Percentiles rank a stretch among this genome's conserved stretches.
These are phyloP conservation scores for Cenchrus fungigraminus DNA, from an alignment of 176 grass and related monocot species.

Conservation along the genomic window DNA sequence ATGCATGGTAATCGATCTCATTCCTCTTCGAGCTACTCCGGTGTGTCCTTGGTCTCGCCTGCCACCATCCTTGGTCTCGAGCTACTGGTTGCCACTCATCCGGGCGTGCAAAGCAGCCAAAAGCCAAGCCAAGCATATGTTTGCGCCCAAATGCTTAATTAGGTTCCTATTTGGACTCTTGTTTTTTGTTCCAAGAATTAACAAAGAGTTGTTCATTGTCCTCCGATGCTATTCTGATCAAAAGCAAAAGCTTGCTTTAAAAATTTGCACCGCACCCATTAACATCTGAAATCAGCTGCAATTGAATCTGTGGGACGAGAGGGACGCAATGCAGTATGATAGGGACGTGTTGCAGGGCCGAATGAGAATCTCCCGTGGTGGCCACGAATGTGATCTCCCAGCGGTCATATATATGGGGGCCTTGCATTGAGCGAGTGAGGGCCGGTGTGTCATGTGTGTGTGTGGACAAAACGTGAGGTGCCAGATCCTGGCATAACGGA, in stretches of 20 bases:
- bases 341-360: conserved; percentile 1
- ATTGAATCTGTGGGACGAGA: not conserved
- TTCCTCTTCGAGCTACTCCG: too few species aligned
- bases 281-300: not conserved
- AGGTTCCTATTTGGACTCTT: too few species aligned
- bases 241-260: not conserved
- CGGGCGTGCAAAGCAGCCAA: too few species aligned
- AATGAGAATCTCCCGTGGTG: conserved; percentile 12
- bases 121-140: too few species aligned
- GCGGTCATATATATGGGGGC: not conserved
- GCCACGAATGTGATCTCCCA: conserved; percentile 42
- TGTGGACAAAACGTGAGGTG: not conserved
- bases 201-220: not conserved
- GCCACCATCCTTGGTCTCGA: too few species aligned
- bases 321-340: not conserved
- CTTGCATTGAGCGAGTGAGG: not conserved
- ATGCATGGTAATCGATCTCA: too few species aligned
- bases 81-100: too few species aligned
- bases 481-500: not conserved
- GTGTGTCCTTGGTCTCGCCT: too few species aligned
- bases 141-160: too few species aligned
- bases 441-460: too few species aligned
- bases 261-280: not conserved
- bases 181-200: not conserved
- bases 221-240: not conserved